Base-by-base conservation (phyloP, 2,329 filamentous ascomycete genomes). In the Ceratocystiopsis brevicomis region DNA sequence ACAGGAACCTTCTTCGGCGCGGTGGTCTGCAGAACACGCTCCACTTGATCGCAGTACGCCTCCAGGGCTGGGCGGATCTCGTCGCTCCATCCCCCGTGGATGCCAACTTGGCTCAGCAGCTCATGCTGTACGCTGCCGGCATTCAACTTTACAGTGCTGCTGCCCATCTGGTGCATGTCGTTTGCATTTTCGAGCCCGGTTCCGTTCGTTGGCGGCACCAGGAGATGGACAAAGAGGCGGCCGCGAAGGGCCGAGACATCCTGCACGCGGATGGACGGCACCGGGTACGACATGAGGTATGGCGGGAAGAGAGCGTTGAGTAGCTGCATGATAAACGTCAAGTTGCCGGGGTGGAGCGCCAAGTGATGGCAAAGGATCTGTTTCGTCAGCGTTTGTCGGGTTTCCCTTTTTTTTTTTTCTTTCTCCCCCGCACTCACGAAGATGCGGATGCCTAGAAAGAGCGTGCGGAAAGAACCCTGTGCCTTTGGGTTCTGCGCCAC, bases 251-350 rank as follows among this genome's bases (percentile, higher is more conserved):
- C 19, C 3, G 36, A 39, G 1, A 52, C 37, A 1, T 47, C 42
- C 13, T 44, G n/a, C 2, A 42, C 37, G 2, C 16, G 25, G 40
- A 51, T 48, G 3, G 25, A 42, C 1, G 42, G 45, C 3, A 46
- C 44, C 1, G 48, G 50, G 21, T 50, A 52, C 1, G 45, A 42
- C 37, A 47, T 32, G 15, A 48, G 43, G n/a, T 51, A 50, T 0
- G 50, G 50, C 2, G 50, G 50, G 32, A 52, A 49, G 2, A 52
- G 42, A 1, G 50, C 44, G 42, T 52, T 52, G 19, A 51, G 41
- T 1, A 52, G 39, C 38, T 49, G 46, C 36, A 51, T 38, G 6
- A 49, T 30, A 34, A 50, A 49, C 2, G 25, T 30, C 6, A 9
- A 2, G 25, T 30, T 30, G 25, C 8, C 25, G 25, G 5, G 5